Base-by-base conservation (phyloP, 2,329 filamentous ascomycete species). In the Torrubiella hemipterigena region DNA sequence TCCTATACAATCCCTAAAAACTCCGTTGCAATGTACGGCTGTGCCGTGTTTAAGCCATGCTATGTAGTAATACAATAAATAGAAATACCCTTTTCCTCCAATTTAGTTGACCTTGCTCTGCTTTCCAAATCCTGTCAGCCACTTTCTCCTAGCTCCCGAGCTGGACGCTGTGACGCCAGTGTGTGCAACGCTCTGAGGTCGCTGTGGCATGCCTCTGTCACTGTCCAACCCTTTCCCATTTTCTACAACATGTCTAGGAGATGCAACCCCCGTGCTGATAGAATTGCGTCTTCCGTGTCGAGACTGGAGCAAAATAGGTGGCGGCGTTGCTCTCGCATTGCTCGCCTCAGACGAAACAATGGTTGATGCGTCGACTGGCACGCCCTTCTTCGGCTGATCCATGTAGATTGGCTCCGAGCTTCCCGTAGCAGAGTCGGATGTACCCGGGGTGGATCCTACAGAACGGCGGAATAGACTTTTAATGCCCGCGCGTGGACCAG, bases 401-500 rank as follows among this genome's bases (percentile, higher is more conserved):
- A 63, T 7, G 31, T 22, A 3, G 29, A 26, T n/a, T n/a, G 6
- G 28, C n/a, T 16, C 24, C 18, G 16, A 20, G 16, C 17, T 19
- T 13, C n/a, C 9, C 9, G 16, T 18, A 4, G 27, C 9, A 9
- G 8, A 12, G 11, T n/a, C 15, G 17, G 11, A 18, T 29, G 15
- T 12, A n/a, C 27, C 17, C 29, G 39, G 38, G 22, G 38, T 12
- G 20, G 40, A 21, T 31, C 34, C 28, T 43, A 47, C 26, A 45
- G 67, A 69, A 17, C 68, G 59, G 4, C 65, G 58, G 47, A 71
- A 73, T 4, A 73, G 49, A 28, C 54, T 56, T 33, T 65, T 69
- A 12, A 73, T 47, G 3, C 63, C 62, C 17, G 57, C 57, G 7
- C 60, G 59, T 7, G 60, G 56, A 1, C 56, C 48, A 7, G 56